These are phyloP conservation scores for Lichtheimia hyalospora DNA, from an alignment of 371 early-diverging fungal species.

Conservation along the genomic window DNA sequence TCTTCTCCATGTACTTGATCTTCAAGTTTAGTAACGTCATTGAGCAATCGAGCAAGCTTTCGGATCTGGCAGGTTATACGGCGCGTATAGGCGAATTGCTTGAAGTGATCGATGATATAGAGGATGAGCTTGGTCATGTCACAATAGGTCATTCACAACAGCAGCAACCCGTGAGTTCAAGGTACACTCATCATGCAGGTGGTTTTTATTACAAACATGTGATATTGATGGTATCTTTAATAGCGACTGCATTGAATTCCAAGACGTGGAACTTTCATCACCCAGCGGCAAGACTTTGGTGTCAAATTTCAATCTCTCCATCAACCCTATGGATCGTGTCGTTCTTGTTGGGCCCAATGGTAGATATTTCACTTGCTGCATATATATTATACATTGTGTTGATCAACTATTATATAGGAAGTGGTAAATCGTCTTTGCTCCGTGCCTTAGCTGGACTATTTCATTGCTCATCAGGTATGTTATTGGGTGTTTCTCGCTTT, in stretches of 20 bases:
- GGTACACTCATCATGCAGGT: background rate
- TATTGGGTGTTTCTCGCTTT: too few relatives aligned
- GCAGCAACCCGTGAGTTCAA: background rate
- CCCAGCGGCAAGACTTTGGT: constrained; percentile 43
- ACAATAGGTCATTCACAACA: constrained; percentile 37
- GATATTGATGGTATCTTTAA: background rate
- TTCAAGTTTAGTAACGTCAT: constrained; percentile 77
- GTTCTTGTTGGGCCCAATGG: constrained; percentile 76
- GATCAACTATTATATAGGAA: constrained; percentile 27
- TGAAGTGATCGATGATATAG: constrained; percentile 63
- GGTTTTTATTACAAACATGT: background rate
- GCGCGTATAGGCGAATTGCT: constrained; percentile 85
- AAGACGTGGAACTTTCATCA: constrained; percentile 31
- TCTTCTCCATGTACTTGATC: constrained; percentile 78
- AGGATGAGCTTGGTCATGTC: constrained; percentile 43
- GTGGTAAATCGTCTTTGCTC: constrained; percentile 71
- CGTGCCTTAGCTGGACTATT: constrained; percentile 75
- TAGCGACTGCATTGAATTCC: constrained; percentile 32
- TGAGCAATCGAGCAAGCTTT: constrained; percentile 61
- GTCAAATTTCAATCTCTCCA: constrained; percentile 41
- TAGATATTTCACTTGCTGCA: constrained; percentile 9
- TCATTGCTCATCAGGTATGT: constrained; percentile 54
- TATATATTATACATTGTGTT: background rate
- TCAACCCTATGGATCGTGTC: constrained; percentile 56
- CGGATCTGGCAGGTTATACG: constrained; percentile 82